Evolutionary conservation across 352 stramenopile genomes (phyloP), one percentile per base, ranked within the genome.

Genomic region (Globisporangium irregulare): DNA sequence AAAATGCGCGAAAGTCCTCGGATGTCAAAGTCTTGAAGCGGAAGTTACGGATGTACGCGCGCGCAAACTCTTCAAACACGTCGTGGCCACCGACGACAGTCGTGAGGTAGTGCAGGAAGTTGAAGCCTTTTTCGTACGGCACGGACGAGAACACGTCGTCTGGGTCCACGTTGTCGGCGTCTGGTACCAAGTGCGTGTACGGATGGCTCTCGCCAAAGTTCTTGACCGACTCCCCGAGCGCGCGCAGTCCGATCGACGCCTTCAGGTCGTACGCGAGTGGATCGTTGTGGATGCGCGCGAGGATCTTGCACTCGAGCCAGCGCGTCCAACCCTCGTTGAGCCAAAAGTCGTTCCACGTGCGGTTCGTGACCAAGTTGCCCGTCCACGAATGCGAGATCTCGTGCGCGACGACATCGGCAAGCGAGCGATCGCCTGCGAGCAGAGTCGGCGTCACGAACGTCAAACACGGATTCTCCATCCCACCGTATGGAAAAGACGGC

Each of bases 281-380:
- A 38, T 86, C 78, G 50, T 76, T 66, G 20, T 78, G 64, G 59
- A 87, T 88, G 4, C 71, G 74, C 3, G 81, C 83, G 81, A 98
- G 96, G 66, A 99, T 99, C 72, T 98, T 98, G 41, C 97, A 86
- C 79, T 99, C 91, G n/a, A 99, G 86, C 87, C 97, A 99, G 65
- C 97, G 90, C 1, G 97, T 99, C 94, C 94, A 99, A 14, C 97
- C 96, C 69, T 99, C 98, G 73, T 99, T 99, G n/a, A 99, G 78
- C 97, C 96, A 99, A 75, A 99, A 99, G 74, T 99, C 90, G 22
- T 89, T 88, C 88, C 90, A 99, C 59, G 90, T 98, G 63, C 80
- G 80, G 84, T 99, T 99, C 9, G 97, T 99, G 15, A 99, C 91
- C 7, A 99, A 71, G 78, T 99, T 99, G 5, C 97, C 97, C 0